Evolutionary conservation across 2,329 filamentous ascomycete species (phyloP), one percentile per base, ranked within the genome.

Genomic region (Neurospora sp.): DNA sequence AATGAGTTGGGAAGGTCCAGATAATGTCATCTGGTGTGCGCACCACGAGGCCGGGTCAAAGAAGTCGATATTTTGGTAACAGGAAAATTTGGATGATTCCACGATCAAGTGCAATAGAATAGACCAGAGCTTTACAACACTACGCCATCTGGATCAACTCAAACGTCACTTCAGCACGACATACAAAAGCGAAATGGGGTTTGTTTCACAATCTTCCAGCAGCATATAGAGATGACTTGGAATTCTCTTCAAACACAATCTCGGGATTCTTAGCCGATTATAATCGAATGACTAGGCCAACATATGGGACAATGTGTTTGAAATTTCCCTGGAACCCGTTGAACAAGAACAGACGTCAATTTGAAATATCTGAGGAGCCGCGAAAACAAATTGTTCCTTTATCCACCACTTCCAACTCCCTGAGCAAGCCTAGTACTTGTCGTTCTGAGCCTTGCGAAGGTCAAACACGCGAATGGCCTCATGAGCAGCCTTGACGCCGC

Each of bases 401-500:
- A 9, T 3, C 8, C 4, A 58, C 19, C 8, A 15, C 52, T 15
- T 62, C 15, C 15, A 36, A 36, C 52, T 7, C 5, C 67, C 19
- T 23, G 36, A 15, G 3, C 46, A 39, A 39, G 40, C 17, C n/a
- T 36, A 71, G 11, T 81, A 88, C 79, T 87, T 81, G n/a, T 85
- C 86, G 76, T 93, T 93, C 85, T 96, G 87, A 76, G 87, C 87
- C 87, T 92, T 91, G 75, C 93, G 89, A 75, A 88, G 81, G 43
- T 96, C 92, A 75, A 93, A 93, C 70, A 96, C 86, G 74, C 85
- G 87, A 73, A 96, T 82, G 0, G 91, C 91, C 81, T 95, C 93
- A 83, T 97, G 93, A 10, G 93, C 93, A 76, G 93, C 93, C 86
- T 96, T 97, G 77, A 97, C 91, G 74, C 93, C 93, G 70, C 87